Base-by-base conservation (phyloP, 169 alveolate species). In the Eimeria acervulina region DNA sequence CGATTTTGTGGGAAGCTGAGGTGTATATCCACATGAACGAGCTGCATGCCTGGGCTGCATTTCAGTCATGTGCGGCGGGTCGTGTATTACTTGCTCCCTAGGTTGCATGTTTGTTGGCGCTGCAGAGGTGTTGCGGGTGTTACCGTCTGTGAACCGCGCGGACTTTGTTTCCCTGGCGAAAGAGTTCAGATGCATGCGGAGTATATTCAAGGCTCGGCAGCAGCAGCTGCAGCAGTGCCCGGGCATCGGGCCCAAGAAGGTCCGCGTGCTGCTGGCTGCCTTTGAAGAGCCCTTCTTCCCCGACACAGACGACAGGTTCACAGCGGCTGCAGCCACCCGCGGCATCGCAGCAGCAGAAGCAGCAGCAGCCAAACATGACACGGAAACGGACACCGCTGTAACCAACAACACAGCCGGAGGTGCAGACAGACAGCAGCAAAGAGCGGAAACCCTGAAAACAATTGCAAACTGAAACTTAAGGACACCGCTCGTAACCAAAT, bases 171-270 rank as follows among this genome's bases (percentile, higher is more conserved):
- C 96, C 13, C 95, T 96, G 47, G 87, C 96, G 47, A 84, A 92
- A 26, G 95, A 93, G 42, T 96, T 92, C 68, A 94, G 97, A 33
- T 89, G 94, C 47, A 84, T 96, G 89, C 89, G 96, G 42, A 90
- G 76, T 7, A 74, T 96, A 4, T 88, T 90, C 23, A 47, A 17
- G 36, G 97, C 97, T 17, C 33, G 70, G 21, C 94, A 91, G 44
- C 84, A 91, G 51, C 97, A 83, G 44, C 97, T 96, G 55, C 85
- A 91, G 47, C 80, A 93, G 61, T 81, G 96, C 76, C 85, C 96
- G 0, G 97, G 97, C 21, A 95, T 96, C 15, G 97, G 97, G 12
- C 91, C 87, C 36, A 92, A 92, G 84, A 92, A 92, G 52, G 70
- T 44, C 72, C 61, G 84, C 40, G 76, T 38, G 36, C 76, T 92